Evolutionary conservation across 306 rosid genomes (phyloP), one percentile per base, ranked within the genome.

Genomic region (Inga laurina): DNA sequence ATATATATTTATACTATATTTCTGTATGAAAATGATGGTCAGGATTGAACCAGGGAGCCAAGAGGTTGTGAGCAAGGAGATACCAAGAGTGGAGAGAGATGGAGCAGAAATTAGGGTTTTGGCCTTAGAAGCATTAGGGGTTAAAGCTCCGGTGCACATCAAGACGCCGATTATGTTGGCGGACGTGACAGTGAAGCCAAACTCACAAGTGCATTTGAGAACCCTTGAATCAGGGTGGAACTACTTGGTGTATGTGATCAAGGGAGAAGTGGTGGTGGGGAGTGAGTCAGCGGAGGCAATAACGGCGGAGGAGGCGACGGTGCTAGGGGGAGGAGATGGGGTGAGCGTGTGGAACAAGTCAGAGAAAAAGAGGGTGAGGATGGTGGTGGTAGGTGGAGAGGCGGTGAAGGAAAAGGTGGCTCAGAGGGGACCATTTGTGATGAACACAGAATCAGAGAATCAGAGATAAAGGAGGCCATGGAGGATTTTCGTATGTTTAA

Each of bases 21-120:
- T 27, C 30, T 27, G 30, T 19, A 56, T 56, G 59, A 7, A n/a
- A 10, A 10, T 49, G 18, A 14, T 2, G 10, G 48, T 44, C 83
- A 91, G 95, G 95, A 85, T 88, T 75, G 91, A 91, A 82, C 95
- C 95, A 24, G 82, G 79, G 41, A 90, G 83, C 79, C 89, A 85
- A 62, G 92, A 91, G 41, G 82, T 91, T 7, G 77, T 68, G 12
- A 84, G 88, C 8, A 79, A 87, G 32, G 86, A 88, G 77, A 90
- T 90, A 75, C 80, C 74, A 35, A 83, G 71, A 30, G 86, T 86
- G 18, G 86, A 87, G 79, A 79, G 70, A 75, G 95, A 90, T 8
- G 95, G 95, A 3, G 93, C 84, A 10, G 90, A 91, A 72, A 93
- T 91, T 16, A 59, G 74, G 51, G 90, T 90, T 4, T 81, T 91